These are phyloP conservation scores for Aspergillus latus DNA, from an alignment of 2,329 filamentous ascomycete genomes.

Conservation along the genomic window DNA sequence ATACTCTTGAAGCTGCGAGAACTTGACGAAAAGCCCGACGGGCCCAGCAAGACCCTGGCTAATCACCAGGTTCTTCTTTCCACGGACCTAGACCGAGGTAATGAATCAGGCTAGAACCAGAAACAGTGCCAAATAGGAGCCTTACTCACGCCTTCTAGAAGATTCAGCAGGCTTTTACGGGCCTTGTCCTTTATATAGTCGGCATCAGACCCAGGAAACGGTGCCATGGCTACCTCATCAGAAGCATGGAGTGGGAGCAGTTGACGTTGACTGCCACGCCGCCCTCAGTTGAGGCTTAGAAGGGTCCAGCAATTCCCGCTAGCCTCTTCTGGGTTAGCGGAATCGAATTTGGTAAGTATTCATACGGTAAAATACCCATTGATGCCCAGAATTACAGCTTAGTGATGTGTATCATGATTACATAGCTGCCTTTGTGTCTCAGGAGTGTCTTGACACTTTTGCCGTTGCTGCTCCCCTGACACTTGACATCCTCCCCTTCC, in stretches of 20 bases:
- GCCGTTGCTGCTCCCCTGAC: constrained; percentile 30
- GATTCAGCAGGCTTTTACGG: constrained; percentile 81
- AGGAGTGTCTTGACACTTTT: constrained; percentile 15
- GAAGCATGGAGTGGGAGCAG: constrained; percentile 7
- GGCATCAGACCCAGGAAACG: constrained; percentile 45
- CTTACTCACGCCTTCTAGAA: constrained; percentile 90
- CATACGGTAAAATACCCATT: constrained; percentile 7
- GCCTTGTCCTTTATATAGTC: constrained; percentile 57
- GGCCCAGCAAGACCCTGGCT: constrained; percentile 88
- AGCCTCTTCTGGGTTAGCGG: constrained; percentile 23
- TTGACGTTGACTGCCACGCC: constrained; percentile 12
- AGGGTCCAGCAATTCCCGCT: constrained; percentile 19
- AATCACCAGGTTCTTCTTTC: constrained; percentile 97
- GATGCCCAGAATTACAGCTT: neutral
- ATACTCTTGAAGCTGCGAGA: constrained; percentile 92
- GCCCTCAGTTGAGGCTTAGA: constrained; percentile 10
- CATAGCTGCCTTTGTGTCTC: constrained; percentile 7
- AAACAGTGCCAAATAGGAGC: constrained; percentile 25
- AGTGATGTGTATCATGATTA: constrained; percentile 2
- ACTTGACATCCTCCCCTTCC: constrained; percentile 10
- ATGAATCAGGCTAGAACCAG: constrained; percentile 22
- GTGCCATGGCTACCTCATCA: constrained; percentile 40
- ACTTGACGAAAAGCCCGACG: constrained; percentile 88
- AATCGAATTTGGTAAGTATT: constrained; percentile 14
- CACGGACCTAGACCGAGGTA: constrained; percentile 70